These are phyloP conservation scores for Trametes pubescens DNA, from an alignment of 1,284 basidiomycete species.

Conservation along the genomic window DNA sequence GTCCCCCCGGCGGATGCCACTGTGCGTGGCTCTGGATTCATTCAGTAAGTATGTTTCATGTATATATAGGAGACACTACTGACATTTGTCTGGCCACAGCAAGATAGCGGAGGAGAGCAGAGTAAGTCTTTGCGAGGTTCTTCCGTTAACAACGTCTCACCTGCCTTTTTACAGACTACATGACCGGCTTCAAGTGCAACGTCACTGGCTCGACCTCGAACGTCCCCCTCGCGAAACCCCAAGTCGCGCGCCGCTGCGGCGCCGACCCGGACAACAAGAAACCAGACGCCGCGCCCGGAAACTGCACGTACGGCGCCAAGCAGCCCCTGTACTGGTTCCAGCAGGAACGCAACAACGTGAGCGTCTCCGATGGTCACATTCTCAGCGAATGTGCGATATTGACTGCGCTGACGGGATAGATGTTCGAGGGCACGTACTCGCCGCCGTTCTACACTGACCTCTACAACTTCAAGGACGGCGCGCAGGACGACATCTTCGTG, in stretches of 20 bases:
- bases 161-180: constrained; percentile 57
- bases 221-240: constrained; percentile 57
- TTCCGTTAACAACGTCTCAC: neutral
- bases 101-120: constrained; percentile 54
- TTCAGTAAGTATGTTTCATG: constrained; percentile 43
- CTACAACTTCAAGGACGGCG: constrained; percentile 66
- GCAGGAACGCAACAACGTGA: constrained; percentile 63
- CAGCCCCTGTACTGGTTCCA: constrained; percentile 74
- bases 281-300: constrained; percentile 53
- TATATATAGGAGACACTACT: neutral
- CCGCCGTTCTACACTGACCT: constrained; percentile 65
- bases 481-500: constrained; percentile 71
- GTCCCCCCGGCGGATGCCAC: constrained; percentile 68
- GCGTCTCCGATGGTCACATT: neutral
- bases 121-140: constrained; percentile 43
- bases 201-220: constrained; percentile 62
- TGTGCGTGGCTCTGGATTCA: constrained; percentile 83
- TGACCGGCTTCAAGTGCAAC: constrained; percentile 81
- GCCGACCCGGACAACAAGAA: constrained; percentile 52
- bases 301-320: constrained; percentile 75
- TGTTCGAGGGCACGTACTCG: constrained; percentile 60
- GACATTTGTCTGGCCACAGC: constrained; percentile 24
- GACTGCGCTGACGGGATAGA: constrained; percentile 41
- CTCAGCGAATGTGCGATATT: neutral
- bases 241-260: constrained; percentile 63